Evolutionary conservation across 768 basidiomycete genomes (phyloP).

Genomic region (Coprinellus aureogranulatus): DNA sequence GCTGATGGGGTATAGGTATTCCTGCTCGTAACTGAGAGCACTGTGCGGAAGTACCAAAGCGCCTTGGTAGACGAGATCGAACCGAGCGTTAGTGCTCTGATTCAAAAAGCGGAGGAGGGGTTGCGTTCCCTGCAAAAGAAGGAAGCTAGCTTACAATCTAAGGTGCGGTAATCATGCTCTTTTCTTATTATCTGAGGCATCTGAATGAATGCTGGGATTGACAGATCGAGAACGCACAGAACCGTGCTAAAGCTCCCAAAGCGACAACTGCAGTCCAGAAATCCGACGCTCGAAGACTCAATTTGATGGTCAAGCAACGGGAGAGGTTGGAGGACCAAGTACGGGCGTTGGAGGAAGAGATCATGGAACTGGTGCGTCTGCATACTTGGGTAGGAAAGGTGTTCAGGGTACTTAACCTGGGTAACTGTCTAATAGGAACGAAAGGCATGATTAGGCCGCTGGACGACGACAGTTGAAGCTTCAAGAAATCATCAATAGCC

Average conservation of each 20-base stretch:
- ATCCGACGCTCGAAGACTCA: conserved; percentile 62
- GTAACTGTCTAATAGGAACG: background rate
- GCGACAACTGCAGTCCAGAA: conserved; percentile 59
- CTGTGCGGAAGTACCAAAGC: conserved; percentile 70
- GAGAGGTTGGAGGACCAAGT: conserved; percentile 67
- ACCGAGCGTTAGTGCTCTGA: conserved; percentile 73
- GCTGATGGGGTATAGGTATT: conserved; percentile 53
- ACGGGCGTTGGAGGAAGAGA: conserved; percentile 56
- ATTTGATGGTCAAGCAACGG: conserved; percentile 63
- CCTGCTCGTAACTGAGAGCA: conserved; percentile 68
- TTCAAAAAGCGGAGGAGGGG: conserved; percentile 69
- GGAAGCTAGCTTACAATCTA: conserved; percentile 58
- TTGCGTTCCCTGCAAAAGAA: conserved; percentile 59
- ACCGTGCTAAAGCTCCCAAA: conserved; percentile 41
- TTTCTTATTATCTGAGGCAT: background rate
- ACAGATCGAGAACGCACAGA: conserved; percentile 58
- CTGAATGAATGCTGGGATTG: background rate
- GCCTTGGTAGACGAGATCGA: conserved; percentile 79
- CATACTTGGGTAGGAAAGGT: too few relatives aligned
- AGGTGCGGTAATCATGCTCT: conserved; percentile 40
- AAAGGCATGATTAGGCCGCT: background rate
- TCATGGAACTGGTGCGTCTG: conserved; percentile 48
- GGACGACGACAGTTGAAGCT: too few relatives aligned
- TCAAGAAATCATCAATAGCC: too few relatives aligned
- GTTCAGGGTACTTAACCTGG: background rate